phyloP scores from a whole-genome alignment of 129 eudicot genomes.

The Artemisia argyi region DNA sequence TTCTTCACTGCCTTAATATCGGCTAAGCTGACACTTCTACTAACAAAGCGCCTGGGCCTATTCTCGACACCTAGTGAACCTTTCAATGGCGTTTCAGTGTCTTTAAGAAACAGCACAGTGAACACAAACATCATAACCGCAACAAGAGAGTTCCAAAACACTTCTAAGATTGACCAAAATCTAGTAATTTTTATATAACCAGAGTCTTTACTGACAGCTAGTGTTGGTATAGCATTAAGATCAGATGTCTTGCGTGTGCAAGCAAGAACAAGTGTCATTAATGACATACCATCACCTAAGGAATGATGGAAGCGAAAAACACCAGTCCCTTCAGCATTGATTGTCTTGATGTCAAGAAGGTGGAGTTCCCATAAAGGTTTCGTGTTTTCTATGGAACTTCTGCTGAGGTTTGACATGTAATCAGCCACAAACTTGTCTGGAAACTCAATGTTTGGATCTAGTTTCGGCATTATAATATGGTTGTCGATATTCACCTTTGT shows the following conservation, averaged over 20 bases:
- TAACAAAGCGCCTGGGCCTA: slow-evolving; percentile 44
- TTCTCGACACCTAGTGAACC: slow-evolving; percentile 36
- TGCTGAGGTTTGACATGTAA: slow-evolving; percentile 44
- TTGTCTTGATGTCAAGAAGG: slow-evolving; percentile 42
- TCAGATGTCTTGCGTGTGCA: slow-evolving; percentile 41
- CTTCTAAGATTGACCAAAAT: slow-evolving; percentile 27
- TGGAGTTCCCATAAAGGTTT: slow-evolving; percentile 57
- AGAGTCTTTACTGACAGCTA: slow-evolving; percentile 25
- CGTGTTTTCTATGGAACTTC: slow-evolving; percentile 36
- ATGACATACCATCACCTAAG: slow-evolving; percentile 50
- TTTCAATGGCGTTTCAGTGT: slow-evolving; percentile 44
- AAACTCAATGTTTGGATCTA: slow-evolving; percentile 39
- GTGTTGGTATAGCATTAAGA: slow-evolving; percentile 30
- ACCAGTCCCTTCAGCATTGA: slow-evolving; percentile 26
- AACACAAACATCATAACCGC: slow-evolving; percentile 34
- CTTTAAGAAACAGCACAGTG: slow-evolving; percentile 48
- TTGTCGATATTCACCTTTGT: slow-evolving; percentile 44
- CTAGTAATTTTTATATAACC: slow-evolving; percentile 29
- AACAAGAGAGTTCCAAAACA: slow-evolving; percentile 43
- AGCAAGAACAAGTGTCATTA: slow-evolving; percentile 46
- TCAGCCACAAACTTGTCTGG: slow-evolving; percentile 53
- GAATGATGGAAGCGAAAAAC: slow-evolving; percentile 54
- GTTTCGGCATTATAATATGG: slow-evolving; percentile 44
- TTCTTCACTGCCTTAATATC: slow-evolving; percentile 51
- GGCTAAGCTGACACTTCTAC: slow-evolving; percentile 32